phyloP scores from a whole-genome alignment of 106 monocot species.

The Chionographis japonica region DNA sequence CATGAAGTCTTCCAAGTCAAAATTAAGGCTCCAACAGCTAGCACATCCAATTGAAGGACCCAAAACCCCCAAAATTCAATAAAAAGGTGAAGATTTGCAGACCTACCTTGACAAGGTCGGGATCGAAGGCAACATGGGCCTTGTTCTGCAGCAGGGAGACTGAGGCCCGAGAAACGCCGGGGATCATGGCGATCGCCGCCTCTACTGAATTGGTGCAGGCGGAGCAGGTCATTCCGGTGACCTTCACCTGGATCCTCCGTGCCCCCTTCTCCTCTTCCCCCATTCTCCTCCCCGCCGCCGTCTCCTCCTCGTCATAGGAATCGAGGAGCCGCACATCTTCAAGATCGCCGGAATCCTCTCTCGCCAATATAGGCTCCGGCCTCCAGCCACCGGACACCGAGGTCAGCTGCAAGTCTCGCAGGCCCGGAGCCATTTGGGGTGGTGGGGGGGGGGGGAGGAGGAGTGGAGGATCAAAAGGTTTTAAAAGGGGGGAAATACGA shows the following conservation, averaged over 20 bases:
- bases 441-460: neutral
- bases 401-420: conserved; percentile 20
- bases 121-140: conserved; percentile 62
- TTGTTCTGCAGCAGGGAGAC: conserved; percentile 71
- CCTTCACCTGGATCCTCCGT: conserved; percentile 34
- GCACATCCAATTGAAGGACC: neutral
- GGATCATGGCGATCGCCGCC: conserved; percentile 27
- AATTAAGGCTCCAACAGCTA: no score
- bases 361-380: neutral
- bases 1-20: no score
- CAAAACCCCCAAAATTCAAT: neutral
- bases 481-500: neutral
- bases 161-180: conserved; percentile 41
- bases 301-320: conserved; percentile 45
- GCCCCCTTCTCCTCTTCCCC: conserved; percentile 9
- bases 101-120: conserved; percentile 46
- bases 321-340: conserved; percentile 69
- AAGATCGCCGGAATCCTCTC: conserved; percentile 20
- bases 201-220: conserved; percentile 69
- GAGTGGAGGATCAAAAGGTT: neutral
- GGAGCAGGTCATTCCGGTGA: conserved; percentile 80
- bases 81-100: neutral
- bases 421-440: neutral
- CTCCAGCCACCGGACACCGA: neutral
- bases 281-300: neutral